Evolutionary conservation across 163 green algal species (phyloP).

Genomic region (Chlorella variabilis): DNA sequence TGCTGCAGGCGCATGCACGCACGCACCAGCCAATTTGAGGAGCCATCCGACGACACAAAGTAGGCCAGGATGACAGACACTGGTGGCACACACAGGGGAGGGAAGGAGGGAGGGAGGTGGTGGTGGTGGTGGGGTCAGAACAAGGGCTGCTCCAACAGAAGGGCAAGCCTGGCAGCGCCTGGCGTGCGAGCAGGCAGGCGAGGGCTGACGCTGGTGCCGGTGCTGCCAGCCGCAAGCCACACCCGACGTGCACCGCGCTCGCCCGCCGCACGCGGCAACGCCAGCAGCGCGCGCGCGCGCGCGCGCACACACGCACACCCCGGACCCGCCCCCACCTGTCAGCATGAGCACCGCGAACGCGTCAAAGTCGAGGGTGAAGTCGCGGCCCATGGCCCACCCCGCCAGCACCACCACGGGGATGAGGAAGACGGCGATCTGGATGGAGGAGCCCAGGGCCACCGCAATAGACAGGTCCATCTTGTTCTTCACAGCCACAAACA

Average conservation of each 20-base stretch:
- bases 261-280: too few species aligned
- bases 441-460: slow-evolving; percentile 75
- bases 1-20: background rate
- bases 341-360: slow-evolving; percentile 59
- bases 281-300: too few species aligned
- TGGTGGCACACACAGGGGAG: background rate
- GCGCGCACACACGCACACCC: too few species aligned
- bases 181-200: background rate
- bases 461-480: slow-evolving; percentile 90
- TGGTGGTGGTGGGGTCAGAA: background rate
- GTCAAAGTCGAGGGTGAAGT: slow-evolving; percentile 83
- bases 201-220: too few species aligned
- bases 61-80: slow-evolving; percentile 72
- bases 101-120: background rate
- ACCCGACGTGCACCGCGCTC: background rate
- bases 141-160: background rate
- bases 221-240: background rate
- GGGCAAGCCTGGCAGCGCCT: too few species aligned
- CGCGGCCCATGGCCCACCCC: slow-evolving; percentile 75
- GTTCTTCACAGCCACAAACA: slow-evolving; percentile 73
- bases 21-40: slow-evolving; percentile 70
- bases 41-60: slow-evolving; percentile 72
- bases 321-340: slow-evolving; percentile 41
- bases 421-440: slow-evolving; percentile 88
- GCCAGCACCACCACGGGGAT: slow-evolving; percentile 81